Base-by-base conservation (phyloP, 2,329 filamentous ascomycete species). In the Didymella sp. region DNA sequence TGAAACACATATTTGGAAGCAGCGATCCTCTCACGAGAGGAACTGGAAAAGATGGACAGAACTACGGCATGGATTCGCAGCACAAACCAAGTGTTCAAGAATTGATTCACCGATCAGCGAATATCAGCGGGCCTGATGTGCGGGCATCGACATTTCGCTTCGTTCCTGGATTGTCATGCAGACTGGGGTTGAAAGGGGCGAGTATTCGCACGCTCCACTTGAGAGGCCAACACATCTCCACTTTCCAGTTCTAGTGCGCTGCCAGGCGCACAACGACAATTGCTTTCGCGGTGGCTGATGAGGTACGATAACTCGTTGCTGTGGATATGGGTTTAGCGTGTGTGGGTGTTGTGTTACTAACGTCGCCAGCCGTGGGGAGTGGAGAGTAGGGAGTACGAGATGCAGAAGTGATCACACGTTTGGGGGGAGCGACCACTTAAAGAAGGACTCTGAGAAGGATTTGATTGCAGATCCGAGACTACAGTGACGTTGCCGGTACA, bases 261-360 rank as follows among this genome's bases (percentile, higher is more conserved):
- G 28, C 41, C 30, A 48, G 21, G 38, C 49, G 30, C 35, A 35
- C 35, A 25, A 38, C 48, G 42, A 48, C 35, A 38, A 51, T 45
- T 28, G 47, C 41, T 24, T 25, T 56, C 6, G 33, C 33, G 52
- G 52, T 37, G 58, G 33, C 33, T 55, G 62, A 46, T 63, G 52
- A 38, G 37, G 7, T 47, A 43, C 49, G 35, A 50, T 40, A 27
- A 19, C 40, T 44, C 13, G 48, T 54, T 58, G 55, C 49, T 42
- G 50, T 54, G 51, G 44, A 35, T 43, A 49, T 60, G 58, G 56
- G 54, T 35, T 22, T 38, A 22, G 35, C 35, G 35, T 6, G 42
- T 42, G 41, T 55, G 22, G 43, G 55, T 30, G 55, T 40, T 59
- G 61, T 63, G 59, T 31, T 37, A 37, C 33, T 19, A 8, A 17